Conservation (phyloP, 176 grass and related monocot species). For the Oryza nivara region DNA sequence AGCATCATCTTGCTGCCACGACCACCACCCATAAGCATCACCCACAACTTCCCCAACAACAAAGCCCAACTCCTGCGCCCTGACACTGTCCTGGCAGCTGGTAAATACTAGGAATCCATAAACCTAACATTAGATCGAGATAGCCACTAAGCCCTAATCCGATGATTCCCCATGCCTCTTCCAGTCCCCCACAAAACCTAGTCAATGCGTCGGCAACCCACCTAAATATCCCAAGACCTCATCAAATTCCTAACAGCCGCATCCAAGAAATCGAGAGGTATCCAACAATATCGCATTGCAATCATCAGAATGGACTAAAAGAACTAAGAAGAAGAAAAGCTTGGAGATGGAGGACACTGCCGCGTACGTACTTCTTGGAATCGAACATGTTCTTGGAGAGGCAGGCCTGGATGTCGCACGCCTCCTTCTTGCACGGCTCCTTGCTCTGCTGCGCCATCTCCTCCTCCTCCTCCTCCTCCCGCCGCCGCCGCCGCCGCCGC, state of each 20-base stretch:
- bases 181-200: neutral
- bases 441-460: conserved; percentile 73
- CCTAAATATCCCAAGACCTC: neutral
- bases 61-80: neutral
- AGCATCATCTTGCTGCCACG: conserved; percentile 12
- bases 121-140: neutral
- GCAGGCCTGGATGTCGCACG: conserved; percentile 89
- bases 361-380: conserved; percentile 54
- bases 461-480: neutral
- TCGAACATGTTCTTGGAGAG: conserved; percentile 94
- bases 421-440: conserved; percentile 96
- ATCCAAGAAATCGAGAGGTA: neutral
- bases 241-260: neutral
- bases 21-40: conserved; percentile 8
- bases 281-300: neutral
- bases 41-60: neutral
- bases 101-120: neutral
- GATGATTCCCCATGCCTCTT: neutral
- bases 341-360: neutral
- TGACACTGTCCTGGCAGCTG: too few relatives aligned
- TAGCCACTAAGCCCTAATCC: neutral
- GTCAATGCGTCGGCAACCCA: neutral
- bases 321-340: neutral
- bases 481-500: neutral
- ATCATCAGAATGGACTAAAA: neutral